Percentiles rank a stretch among this genome's conserved stretches.
Evolutionary conservation across 441 rosid species (phyloP).

Genomic region (Brassica balearica): DNA sequence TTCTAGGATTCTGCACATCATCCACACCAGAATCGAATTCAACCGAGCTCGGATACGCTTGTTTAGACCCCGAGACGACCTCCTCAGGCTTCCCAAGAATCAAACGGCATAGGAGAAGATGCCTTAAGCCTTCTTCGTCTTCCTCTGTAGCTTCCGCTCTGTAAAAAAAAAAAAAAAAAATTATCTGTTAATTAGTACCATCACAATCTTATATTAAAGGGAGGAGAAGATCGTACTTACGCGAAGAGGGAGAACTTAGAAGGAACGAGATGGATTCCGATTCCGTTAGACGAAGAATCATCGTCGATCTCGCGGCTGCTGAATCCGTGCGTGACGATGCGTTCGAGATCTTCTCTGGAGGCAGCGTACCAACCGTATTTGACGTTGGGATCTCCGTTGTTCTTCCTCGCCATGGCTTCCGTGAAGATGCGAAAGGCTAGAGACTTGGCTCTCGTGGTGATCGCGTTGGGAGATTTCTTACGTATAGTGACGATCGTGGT

Average conservation of each 20-base stretch:
- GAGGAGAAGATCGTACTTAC: slow-evolving; percentile 36
- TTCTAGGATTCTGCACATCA: slow-evolving; percentile 47
- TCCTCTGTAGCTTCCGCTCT: slow-evolving; percentile 38
- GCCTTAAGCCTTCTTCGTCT: slow-evolving; percentile 58
- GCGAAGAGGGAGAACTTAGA: slow-evolving; percentile 31
- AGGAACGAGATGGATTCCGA: slow-evolving; percentile 46
- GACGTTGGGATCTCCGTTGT: slow-evolving; percentile 48
- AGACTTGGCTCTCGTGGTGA: too few relatives aligned
- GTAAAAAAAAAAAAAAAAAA: background rate
- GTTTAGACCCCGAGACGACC: slow-evolving; percentile 51
- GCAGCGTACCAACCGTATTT: slow-evolving; percentile 51
- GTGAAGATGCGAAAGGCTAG: slow-evolving; percentile 15
- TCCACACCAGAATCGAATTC: slow-evolving; percentile 73
- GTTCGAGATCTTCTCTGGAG: slow-evolving; percentile 44
- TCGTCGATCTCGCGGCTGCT: slow-evolving; percentile 14
- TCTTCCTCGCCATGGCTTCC: slow-evolving; percentile 46
- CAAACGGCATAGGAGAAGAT: slow-evolving; percentile 61
- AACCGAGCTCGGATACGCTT: slow-evolving; percentile 53
- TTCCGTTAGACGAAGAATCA: slow-evolving; percentile 25
- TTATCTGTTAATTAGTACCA: background rate
- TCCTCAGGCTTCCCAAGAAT: slow-evolving; percentile 64
- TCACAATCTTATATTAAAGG: background rate
- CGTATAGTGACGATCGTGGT: slow-evolving; percentile 47
- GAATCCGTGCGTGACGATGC: slow-evolving; percentile 50
- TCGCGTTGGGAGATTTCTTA: slow-evolving; percentile 33